Evolutionary conservation across 495 filamentous ascomycete genomes (phyloP).

Genomic region (Amphirosellinia nigrospora): DNA sequence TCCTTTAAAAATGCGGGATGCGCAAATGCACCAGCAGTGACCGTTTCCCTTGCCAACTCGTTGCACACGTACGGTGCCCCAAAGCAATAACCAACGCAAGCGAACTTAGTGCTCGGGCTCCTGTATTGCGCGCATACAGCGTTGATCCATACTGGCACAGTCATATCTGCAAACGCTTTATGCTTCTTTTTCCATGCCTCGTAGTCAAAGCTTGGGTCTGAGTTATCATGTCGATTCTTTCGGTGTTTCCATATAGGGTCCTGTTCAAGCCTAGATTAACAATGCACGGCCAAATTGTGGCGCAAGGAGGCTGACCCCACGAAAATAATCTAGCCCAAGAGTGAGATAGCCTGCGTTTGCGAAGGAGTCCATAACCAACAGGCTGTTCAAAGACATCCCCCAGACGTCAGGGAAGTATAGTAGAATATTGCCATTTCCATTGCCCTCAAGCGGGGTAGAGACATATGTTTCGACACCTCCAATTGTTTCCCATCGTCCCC

Average conservation of each 20-base stretch:
- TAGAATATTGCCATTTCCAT: slow-evolving; percentile 45
- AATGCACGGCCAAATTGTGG: not conserved
- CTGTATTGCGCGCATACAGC: slow-evolving; percentile 43
- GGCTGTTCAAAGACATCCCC: slow-evolving; percentile 46
- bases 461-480: slow-evolving; percentile 46
- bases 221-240: slow-evolving; percentile 39
- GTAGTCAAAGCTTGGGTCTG: slow-evolving; percentile 49
- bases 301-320: slow-evolving; percentile 33
- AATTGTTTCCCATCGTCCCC: slow-evolving; percentile 38
- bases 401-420: slow-evolving; percentile 52
- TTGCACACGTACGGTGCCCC: slow-evolving; percentile 50
- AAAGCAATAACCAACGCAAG: slow-evolving; percentile 51
- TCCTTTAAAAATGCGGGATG: slow-evolving; percentile 50
- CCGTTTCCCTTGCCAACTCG: slow-evolving; percentile 31
- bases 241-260: slow-evolving; percentile 51
- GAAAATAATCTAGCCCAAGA: slow-evolving; percentile 51
- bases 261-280: slow-evolving; percentile 23
- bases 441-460: slow-evolving; percentile 33
- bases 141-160: slow-evolving; percentile 43
- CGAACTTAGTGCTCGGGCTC: slow-evolving; percentile 38
- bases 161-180: slow-evolving; percentile 38
- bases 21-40: slow-evolving; percentile 47
- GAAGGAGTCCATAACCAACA: slow-evolving; percentile 50
- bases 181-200: slow-evolving; percentile 51
- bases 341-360: slow-evolving; percentile 49